Evolutionary conservation across 169 alveolate species (phyloP), one percentile per base, ranked within the genome.

Genomic region (Plasmodium cynomolgi): DNA sequence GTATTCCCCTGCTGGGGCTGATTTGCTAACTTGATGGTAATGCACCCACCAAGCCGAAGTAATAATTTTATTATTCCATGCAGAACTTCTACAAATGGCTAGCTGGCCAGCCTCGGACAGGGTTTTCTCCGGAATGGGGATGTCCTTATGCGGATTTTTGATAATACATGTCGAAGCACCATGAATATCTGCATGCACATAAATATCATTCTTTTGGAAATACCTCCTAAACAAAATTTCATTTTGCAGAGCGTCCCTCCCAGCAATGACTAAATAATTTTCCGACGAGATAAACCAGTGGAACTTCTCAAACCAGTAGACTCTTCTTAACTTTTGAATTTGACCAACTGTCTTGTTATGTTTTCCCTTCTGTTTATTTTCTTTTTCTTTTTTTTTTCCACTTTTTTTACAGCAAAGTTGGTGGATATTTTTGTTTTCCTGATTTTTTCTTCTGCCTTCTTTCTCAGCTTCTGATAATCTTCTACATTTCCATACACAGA

Each of bases 131-230:
- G 98, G 98, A 34, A 97, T 95, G 15, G 96, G 96, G 17, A 39
- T 81, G n/a, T 88, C 94, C 50, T 88, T 88, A 56, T 88, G 34
- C 6, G 99, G 99, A 86, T 98, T 99, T 94, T 98, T 98, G 26
- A 99, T 97, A 33, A 99, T 97, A 88, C 99, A 98, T n/a, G 99
- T 97, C 15, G 99, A 97, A 15, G 99, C 99, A 29, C 99, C 99
- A 75, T 98, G 99, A 62, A 98, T 96, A 92, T 99, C 99, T 1
- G 99, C 99, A 88, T 99, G 99, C 77, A 99, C 98, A 92, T 98
- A 98, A 47, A 98, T 50, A 88, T 99, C 99, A 68, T 98, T 97
- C 62, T 97, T 97, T 56, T 96, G 96, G 93, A 99, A 93, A 91
- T 99, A 99, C 84, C 98, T 97, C 94, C 99, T 98, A 83, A 98